Conservation (phyloP, 2,329 filamentous ascomycete species). For the Microthyrium microscopicum region DNA sequence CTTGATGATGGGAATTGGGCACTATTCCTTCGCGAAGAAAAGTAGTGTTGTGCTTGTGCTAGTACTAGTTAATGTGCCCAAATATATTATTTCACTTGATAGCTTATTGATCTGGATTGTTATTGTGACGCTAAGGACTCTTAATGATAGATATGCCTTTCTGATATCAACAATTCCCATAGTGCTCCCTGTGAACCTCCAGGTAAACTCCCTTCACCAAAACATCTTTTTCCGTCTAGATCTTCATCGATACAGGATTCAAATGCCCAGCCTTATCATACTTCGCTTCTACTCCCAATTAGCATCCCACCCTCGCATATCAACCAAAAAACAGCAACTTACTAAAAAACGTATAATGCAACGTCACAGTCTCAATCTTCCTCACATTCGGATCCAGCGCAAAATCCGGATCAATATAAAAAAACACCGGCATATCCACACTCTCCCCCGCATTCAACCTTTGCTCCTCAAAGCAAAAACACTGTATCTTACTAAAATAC, state of each 20-base stretch:
- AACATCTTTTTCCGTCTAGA: slow-evolving; percentile 1
- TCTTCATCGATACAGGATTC: slow-evolving; percentile 32
- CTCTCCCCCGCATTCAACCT: slow-evolving; percentile 86
- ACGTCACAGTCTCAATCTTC: slow-evolving; percentile 82
- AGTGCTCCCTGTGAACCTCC: no score
- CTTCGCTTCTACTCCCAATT: slow-evolving; percentile 46
- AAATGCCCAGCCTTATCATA: slow-evolving; percentile 70
- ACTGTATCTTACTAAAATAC: slow-evolving; percentile 99
- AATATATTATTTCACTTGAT: no score
- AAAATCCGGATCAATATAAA: slow-evolving; percentile 95
- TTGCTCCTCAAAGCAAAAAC: slow-evolving; percentile 97
- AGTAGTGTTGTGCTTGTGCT: no score
- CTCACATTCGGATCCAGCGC: slow-evolving; percentile 84
- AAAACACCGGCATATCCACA: slow-evolving; percentile 99
- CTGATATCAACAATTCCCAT: no score
- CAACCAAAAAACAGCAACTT: slow-evolving; percentile 25
- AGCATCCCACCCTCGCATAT: slow-evolving; percentile 9
- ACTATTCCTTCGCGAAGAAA: no score
- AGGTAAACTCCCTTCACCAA: no score
- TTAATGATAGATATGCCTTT: no score
- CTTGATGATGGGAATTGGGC: no score
- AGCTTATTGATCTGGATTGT: no score
- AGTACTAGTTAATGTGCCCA: no score
- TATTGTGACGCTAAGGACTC: no score
- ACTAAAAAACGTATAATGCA: slow-evolving; percentile 99